phyloP scores from a whole-genome alignment of 805 yeast species.

The Wickerhamomyces silvicola region DNA sequence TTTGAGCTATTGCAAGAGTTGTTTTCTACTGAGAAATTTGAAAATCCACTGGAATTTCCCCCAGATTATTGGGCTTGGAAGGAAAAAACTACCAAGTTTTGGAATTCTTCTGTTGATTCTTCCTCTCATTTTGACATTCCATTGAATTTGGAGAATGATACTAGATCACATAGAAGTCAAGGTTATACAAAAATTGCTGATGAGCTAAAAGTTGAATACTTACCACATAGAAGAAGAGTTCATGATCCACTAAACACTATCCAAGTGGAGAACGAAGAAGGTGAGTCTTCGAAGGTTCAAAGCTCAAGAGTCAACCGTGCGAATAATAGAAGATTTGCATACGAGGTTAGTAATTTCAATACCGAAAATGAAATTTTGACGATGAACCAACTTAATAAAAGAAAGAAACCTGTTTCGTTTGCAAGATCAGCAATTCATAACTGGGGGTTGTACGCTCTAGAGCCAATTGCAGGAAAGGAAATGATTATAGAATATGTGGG shows the following conservation, averaged over 20 bases:
- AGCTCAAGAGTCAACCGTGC: constrained; percentile 85
- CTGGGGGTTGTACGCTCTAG: constrained; percentile 96
- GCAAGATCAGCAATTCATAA: constrained; percentile 96
- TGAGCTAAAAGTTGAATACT: constrained; percentile 61
- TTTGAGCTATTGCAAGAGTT: constrained; percentile 43
- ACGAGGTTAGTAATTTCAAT: constrained; percentile 80
- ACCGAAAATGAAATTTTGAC: constrained; percentile 76
- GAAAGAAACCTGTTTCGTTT: constrained; percentile 92
- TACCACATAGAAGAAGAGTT: constrained; percentile 72
- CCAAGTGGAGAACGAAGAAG: constrained; percentile 53
- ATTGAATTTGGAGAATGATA: constrained; percentile 28
- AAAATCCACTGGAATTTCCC: constrained; percentile 19
- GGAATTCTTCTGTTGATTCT: constrained; percentile 21
- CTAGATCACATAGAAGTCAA: constrained; percentile 64
- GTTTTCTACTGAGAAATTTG: constrained; percentile 19
- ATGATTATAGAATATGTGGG: constrained; percentile 99
- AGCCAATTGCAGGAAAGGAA: constrained; percentile 91
- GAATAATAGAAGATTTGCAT: constrained; percentile 80
- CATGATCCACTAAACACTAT: constrained; percentile 69
- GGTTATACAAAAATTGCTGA: constrained; percentile 74
- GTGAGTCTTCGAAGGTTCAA: constrained; percentile 37
- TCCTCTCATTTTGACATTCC: constrained; percentile 16
- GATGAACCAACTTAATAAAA: constrained; percentile 78
- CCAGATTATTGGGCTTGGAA: constrained; percentile 62
- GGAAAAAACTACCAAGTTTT: constrained; percentile 28